These are phyloP conservation scores for Gnetum montanum DNA, from an alignment of 75 land plant species.

Conservation along the genomic window DNA sequence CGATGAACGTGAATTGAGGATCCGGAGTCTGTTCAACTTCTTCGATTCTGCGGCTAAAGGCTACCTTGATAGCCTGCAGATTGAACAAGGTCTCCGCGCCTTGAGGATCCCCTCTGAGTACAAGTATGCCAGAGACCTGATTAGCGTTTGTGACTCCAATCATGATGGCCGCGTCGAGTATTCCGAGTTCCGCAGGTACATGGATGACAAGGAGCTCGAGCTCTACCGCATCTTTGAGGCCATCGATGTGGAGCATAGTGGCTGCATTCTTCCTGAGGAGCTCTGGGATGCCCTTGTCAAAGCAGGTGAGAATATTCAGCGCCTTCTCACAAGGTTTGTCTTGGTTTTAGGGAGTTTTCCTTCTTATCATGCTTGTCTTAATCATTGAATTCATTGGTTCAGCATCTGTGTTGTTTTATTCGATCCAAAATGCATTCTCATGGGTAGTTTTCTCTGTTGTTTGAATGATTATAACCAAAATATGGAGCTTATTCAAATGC, in stretches of 20 bases:
- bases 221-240: slow-evolving; percentile 70
- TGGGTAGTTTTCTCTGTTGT: no score
- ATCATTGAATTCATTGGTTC: no score
- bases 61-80: slow-evolving; percentile 50
- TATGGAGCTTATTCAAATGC: no score
- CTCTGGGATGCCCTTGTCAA: slow-evolving; percentile 64
- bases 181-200: slow-evolving; percentile 58
- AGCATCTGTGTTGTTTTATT: no score
- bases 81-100: slow-evolving; percentile 58
- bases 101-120: slow-evolving; percentile 60
- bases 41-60: slow-evolving; percentile 49
- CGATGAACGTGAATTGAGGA: slow-evolving; percentile 64
- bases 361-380: no score
- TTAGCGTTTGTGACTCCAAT: slow-evolving; percentile 77
- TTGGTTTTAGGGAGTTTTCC: no score
- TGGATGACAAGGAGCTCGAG: slow-evolving; percentile 89
- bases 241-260: slow-evolving; percentile 83
- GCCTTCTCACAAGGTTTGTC: no score
- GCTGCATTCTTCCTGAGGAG: slow-evolving; percentile 84
- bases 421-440: no score
- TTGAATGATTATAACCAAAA: no score
- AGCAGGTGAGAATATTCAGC: slow-evolving; percentile 74
- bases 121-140: slow-evolving; percentile 78
- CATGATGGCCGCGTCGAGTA: slow-evolving; percentile 76
- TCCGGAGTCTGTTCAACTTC: slow-evolving; percentile 59